Evolutionary conservation across 106 monocot species (phyloP), one percentile per base, ranked within the genome.

Genomic region (Platanthera zijinensis): DNA sequence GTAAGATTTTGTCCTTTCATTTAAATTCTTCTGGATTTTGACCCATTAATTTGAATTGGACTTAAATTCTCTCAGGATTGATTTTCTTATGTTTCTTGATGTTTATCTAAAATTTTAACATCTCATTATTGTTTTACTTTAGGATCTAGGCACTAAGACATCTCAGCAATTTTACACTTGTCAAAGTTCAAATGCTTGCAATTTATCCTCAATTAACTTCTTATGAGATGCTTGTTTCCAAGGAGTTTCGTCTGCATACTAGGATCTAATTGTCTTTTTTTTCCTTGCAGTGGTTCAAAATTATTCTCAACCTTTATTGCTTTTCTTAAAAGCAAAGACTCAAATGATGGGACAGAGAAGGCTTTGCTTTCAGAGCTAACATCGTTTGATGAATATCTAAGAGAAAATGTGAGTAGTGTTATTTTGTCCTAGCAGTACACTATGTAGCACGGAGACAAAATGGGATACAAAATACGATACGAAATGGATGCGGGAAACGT

Each of bases 271-370:
- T 70, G 48, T 48, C n/a, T 5, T 15, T 70, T 47, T 57, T 57
- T 32, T 62, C 59, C 47, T 71, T 88, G 62, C 67, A 94, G 90
- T 52, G 93, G 93, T 73, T 83, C 90, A 83, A 90, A 86, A 83
- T 88, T 90, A 51, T 94, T 94, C 67, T 74, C 90, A 53, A 78
- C 83, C 49, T 94, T 94, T 71, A 80, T 90, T 49, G 84, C 79
- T 62, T 94, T 88, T 54, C 82, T 90, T 30, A 88, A 86, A 84
- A 90, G 86, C 86, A 88, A 94, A 78, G 90, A 94, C 70, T 73
- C 88, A 48, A 84, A 72, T 78, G 93, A 94, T 83, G 93, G 90
- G 76, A 90, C 84, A 62, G 90, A 90, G 61, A 77, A 86, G 48
- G 90, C 86, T 47, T 78, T 94, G 54, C 50, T 94, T 53, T 57